Percentiles rank a stretch among this genome's conserved stretches.
Conservation (phyloP, 1,284 basidiomycete genomes). For the Taiwanofungus camphoratus region DNA sequence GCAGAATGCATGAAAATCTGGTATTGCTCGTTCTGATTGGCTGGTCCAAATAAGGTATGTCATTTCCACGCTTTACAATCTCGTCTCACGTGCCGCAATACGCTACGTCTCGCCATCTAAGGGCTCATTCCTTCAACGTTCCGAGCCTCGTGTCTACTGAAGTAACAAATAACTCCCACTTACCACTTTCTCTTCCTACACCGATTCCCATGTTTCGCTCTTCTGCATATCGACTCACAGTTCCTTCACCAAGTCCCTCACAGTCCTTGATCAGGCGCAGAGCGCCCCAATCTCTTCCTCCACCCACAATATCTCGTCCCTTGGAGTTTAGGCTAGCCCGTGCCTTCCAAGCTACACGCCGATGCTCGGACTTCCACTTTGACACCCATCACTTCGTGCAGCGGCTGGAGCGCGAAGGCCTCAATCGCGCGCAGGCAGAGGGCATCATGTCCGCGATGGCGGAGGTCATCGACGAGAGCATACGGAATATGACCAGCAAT, state of each 20-base stretch:
- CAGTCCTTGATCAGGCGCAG: slow-evolving; percentile 3
- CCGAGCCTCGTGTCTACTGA: background rate
- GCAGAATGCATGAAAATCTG: background rate
- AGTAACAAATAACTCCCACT: background rate
- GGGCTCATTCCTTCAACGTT: background rate
- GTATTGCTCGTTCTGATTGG: slow-evolving; percentile 6
- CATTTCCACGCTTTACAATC: slow-evolving; percentile 5
- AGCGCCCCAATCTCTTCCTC: slow-evolving; percentile 2
- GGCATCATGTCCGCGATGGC: slow-evolving; percentile 94
- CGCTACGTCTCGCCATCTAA: background rate
- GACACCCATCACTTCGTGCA: slow-evolving; percentile 94
- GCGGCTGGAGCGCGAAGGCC: slow-evolving; percentile 80
- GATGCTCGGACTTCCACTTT: slow-evolving; percentile 64
- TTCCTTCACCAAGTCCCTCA: background rate
- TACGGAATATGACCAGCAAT: slow-evolving; percentile 88
- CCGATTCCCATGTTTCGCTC: background rate
- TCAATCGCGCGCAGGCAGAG: slow-evolving; percentile 86
- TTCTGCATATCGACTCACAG: background rate
- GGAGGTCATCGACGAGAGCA: slow-evolving; percentile 92
- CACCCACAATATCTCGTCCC: slow-evolving; percentile 2
- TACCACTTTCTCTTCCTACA: background rate
- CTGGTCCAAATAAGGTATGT: slow-evolving; percentile 1
- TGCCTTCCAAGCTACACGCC: slow-evolving; percentile 12
- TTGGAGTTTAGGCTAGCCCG: background rate
- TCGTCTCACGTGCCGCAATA: too few species aligned